Evolutionary conservation across 805 yeast species (phyloP).

Genomic region (Metschnikowia cerradonensis): DNA sequence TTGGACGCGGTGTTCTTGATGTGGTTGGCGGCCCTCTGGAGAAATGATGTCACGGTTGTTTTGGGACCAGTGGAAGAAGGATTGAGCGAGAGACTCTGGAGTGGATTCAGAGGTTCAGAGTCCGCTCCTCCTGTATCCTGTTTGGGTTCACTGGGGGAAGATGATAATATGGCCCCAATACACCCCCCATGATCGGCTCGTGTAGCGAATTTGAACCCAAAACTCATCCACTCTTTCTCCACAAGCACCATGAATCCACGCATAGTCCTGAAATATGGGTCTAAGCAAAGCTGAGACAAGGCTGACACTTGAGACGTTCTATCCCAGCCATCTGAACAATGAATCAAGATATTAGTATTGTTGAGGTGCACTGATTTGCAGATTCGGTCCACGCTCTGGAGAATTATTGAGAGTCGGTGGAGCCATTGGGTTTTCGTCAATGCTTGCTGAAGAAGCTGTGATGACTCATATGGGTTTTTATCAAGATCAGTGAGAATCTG

Average conservation of each 20-base stretch:
- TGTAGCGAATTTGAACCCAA: slow-evolving; percentile 87
- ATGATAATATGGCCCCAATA: slow-evolving; percentile 34
- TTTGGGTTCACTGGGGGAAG: slow-evolving; percentile 13
- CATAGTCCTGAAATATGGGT: slow-evolving; percentile 83
- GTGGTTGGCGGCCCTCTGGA: slow-evolving; percentile 37
- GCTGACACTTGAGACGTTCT: slow-evolving; percentile 88
- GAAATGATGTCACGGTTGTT: slow-evolving; percentile 33
- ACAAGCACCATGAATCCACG: slow-evolving; percentile 82
- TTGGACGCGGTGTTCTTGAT: slow-evolving; percentile 35
- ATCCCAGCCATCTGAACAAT: slow-evolving; percentile 99
- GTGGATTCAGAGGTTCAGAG: slow-evolving; percentile 5
- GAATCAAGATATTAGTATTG: slow-evolving; percentile 77
- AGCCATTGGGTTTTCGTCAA: slow-evolving; percentile 76
- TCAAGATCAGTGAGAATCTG: slow-evolving; percentile 68
- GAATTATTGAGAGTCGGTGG: slow-evolving; percentile 59
- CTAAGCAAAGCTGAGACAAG: slow-evolving; percentile 78
- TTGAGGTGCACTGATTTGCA: slow-evolving; percentile 79
- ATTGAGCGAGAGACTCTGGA: neutral
- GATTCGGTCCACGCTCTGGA: slow-evolving; percentile 73
- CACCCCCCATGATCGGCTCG: slow-evolving; percentile 72
- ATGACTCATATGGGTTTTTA: slow-evolving; percentile 36
- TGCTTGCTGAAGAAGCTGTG: slow-evolving; percentile 40
- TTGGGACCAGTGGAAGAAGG: slow-evolving; percentile 11
- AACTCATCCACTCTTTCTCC: slow-evolving; percentile 94
- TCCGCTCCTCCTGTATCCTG: slow-evolving; percentile 12